Conservation (phyloP, 345 rosid species). For the Gossypium herbaceum region DNA sequence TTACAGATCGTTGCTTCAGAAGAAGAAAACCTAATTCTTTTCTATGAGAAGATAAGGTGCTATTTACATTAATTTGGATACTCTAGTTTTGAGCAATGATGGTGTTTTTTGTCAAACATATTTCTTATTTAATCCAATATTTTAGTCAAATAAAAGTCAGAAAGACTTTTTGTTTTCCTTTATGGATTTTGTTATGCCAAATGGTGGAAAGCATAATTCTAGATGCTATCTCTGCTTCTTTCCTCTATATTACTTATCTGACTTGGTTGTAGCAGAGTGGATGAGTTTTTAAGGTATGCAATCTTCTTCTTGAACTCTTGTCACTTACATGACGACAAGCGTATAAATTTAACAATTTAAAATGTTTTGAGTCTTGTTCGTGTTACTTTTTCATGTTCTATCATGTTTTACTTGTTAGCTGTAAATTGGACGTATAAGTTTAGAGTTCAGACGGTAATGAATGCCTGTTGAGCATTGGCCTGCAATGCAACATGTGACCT, state of each 20-base stretch:
- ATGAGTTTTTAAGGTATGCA: slow-evolving; percentile 84
- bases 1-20: slow-evolving; percentile 83
- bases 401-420: background rate
- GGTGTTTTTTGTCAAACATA: slow-evolving; percentile 8
- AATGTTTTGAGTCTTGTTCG: background rate
- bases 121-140: background rate
- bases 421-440: background rate
- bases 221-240: slow-evolving; percentile 8
- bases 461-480: no score
- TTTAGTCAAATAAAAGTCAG: background rate
- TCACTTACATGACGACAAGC: background rate
- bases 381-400: background rate
- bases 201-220: slow-evolving; percentile 23
- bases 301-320: slow-evolving; percentile 8
- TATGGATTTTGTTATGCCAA: background rate
- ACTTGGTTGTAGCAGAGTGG: slow-evolving; percentile 62
- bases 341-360: background rate
- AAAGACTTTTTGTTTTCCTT: background rate
- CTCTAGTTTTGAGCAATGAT: slow-evolving; percentile 13
- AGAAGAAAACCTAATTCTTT: slow-evolving; percentile 79
- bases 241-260: slow-evolving; percentile 20
- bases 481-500: no score
- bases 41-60: slow-evolving; percentile 91
- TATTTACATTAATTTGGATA: slow-evolving; percentile 13
- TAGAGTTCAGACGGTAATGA: slow-evolving; percentile 1